Evolutionary conservation across 306 rosid species (phyloP), one percentile per base, ranked within the genome.

Genomic region (Notholithocarpus densiflorus): DNA sequence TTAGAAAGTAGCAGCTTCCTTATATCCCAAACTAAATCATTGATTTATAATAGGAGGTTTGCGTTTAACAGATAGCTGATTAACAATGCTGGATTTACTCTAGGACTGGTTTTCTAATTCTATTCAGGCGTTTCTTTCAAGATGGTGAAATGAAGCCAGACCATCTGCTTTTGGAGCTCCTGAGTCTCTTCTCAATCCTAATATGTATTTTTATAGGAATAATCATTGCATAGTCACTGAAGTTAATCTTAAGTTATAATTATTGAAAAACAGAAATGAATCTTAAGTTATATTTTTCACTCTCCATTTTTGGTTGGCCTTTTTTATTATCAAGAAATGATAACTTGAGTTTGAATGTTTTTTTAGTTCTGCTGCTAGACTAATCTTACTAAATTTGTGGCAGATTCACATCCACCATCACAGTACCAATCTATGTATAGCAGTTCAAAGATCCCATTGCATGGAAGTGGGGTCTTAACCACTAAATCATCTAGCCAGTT

Each of bases 391-490:
- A 64, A 23, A 20, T 64, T 20, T 77, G 70, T 81, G 57, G 87
- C 71, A 32, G 74, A 59, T 76, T 23, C 66, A 32, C 80, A 23
- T 73, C 80, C 75, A 61, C 72, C 90, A 3, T 73, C 82, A 27
- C 76, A 56, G 73, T 79, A 85, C 75, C 87, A 53, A 27, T 83
- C 90, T 31, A 54, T 86, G 59, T 88, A 92, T 76, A 89, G 97
- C 75, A 90, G 89, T 79, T 92, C 98, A 18, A 94, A 92, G 89
- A 82, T 87, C 20, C 84, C 97, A 51, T 82, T 94, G 86, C 87
- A 23, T 65, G 86, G 84, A 27, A 61, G 56, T 72, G 90, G 93
- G 75, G 80, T 86, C 76, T 79, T 85, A 43, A 74, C 80, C 48
- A 60, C 88, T 59, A 75, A 77, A 61, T 62, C 84, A 34, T 80